Conservation (phyloP, 2,329 filamentous ascomycete species). For the Xylariaceae sp. region DNA sequence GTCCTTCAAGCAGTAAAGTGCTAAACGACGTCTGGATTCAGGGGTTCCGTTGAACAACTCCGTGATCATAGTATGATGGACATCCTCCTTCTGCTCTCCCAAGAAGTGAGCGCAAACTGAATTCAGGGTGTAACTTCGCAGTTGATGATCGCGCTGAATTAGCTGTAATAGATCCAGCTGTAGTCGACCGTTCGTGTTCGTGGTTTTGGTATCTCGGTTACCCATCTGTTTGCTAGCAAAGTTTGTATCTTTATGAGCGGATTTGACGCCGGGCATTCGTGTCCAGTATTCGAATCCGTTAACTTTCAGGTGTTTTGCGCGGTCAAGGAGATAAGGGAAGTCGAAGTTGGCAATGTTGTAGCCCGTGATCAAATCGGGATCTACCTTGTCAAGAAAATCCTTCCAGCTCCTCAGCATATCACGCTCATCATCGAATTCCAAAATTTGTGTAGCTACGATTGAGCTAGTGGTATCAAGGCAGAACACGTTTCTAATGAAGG, state of each 20-base stretch:
- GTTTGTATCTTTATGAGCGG: conserved; percentile 70
- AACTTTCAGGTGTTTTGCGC: conserved; percentile 79
- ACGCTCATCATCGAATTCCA: conserved; percentile 75
- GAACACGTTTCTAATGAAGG: conserved; percentile 94
- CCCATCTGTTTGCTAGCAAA: conserved; percentile 99
- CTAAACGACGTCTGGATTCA: conserved; percentile 83
- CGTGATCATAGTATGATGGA: conserved; percentile 98
- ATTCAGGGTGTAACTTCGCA: conserved; percentile 95
- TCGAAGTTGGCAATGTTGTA: conserved; percentile 99
- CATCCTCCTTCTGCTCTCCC: conserved; percentile 96
- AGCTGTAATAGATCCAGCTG: conserved; percentile 93
- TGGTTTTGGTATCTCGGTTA: conserved; percentile 87
- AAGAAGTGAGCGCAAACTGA: conserved; percentile 93
- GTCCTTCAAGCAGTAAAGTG: conserved; percentile 96
- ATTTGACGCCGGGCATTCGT: conserved; percentile 65
- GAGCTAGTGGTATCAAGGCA: conserved; percentile 86
- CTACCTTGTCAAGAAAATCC: conserved; percentile 80
- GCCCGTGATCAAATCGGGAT: conserved; percentile 95
- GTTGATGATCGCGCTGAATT: conserved; percentile 87
- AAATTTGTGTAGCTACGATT: conserved; percentile 90
- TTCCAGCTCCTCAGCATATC: conserved; percentile 92
- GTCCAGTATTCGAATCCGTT: conserved; percentile 81
- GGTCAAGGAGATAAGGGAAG: conserved; percentile 89
- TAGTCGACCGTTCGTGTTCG: conserved; percentile 88
- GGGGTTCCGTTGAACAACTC: conserved; percentile 95